Base-by-base conservation (phyloP, 2,329 filamentous ascomycete species). In the Cercospora canescens region DNA sequence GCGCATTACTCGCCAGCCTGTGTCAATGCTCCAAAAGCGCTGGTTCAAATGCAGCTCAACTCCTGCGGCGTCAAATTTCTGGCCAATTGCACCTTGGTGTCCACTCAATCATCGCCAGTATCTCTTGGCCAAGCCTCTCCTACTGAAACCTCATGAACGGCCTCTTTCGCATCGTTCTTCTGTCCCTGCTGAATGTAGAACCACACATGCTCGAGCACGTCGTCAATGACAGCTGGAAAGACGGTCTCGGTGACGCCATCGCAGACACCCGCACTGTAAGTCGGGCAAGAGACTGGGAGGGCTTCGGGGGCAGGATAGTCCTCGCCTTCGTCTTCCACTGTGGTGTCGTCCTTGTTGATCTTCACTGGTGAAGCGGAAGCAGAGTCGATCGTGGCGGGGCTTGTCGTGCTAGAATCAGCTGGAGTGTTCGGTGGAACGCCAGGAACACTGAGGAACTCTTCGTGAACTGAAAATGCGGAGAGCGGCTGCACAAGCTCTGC, bases 171-270 rank as follows among this genome's bases (percentile, higher is more conserved):
- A 24, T 60, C 56, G 18, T n/a, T 57, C 35, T 55, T 28, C 21
- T 55, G 34, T 50, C 18, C 65, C 18, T 24, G 37, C 56, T 34
- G 32, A 6, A 65, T 67, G 18, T 63, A n/a, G 30, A 24, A 24
- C 34, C 58, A 68, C 60, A 70, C 57, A 57, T 66, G 67, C 16
- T 62, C 64, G 14, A 72, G 52, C 9, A 71, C 68, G 12, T 71
- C 58, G 14, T 63, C 60, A 34, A 70, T 60, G 41, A 72, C 67
- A 14, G 52, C 41, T 0, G 71, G 70, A 14, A 71, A 65, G 52
- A 72, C 64, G 7, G 63, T 60, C 50, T 73, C 72, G 4, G 34
- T 12, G 26, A 65, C 63, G 14, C 48, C 59, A 14, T 70, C 62
- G 41, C 58, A 66, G 14, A 67, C 12, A 2, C 72, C 71, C 30